Conservation (phyloP, 2,329 filamentous ascomycete genomes). For the Byssoonygena ceratinophila region DNA sequence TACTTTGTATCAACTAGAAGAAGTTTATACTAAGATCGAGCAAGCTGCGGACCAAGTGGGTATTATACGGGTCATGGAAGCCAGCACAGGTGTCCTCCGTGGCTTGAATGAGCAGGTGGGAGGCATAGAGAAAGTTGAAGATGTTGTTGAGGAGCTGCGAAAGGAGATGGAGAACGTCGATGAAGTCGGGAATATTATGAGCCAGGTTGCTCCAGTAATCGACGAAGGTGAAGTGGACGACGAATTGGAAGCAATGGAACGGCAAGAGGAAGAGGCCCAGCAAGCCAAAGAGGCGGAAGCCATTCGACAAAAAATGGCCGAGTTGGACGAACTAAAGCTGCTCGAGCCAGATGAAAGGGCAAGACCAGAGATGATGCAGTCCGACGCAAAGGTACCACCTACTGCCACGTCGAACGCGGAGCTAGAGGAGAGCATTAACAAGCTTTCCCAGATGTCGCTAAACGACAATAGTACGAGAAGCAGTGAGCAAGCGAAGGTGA, state of each 20-base stretch:
- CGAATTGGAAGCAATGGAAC: constrained; percentile 68
- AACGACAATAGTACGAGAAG: constrained; percentile 21
- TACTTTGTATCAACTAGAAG: constrained; percentile 70
- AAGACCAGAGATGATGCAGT: constrained; percentile 5
- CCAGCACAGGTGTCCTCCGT: constrained; percentile 61
- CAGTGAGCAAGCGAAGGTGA: neutral
- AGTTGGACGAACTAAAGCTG: constrained; percentile 28
- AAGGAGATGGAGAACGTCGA: constrained; percentile 74
- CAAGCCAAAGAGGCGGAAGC: constrained; percentile 43
- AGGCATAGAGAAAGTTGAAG: constrained; percentile 62
- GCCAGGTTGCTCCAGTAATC: constrained; percentile 49
- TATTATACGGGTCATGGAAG: constrained; percentile 71
- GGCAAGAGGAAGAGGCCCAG: constrained; percentile 41
- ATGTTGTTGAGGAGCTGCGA: constrained; percentile 61
- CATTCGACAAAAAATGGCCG: constrained; percentile 42
- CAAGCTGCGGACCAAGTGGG: constrained; percentile 76
- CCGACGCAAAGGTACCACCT: constrained; percentile 10
- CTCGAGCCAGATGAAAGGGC: neutral
- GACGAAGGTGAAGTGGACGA: constrained; percentile 81
- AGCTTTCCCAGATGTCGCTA: constrained; percentile 35
- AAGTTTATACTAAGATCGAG: constrained; percentile 71
- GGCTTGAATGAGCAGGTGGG: constrained; percentile 67
- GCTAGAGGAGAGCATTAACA: constrained; percentile 32
- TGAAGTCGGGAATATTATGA: constrained; percentile 68
- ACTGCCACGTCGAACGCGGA: constrained; percentile 22